Evolutionary conservation across 2,329 filamentous ascomycete species (phyloP).

Genomic region (Trichoderma koningiopsis): DNA sequence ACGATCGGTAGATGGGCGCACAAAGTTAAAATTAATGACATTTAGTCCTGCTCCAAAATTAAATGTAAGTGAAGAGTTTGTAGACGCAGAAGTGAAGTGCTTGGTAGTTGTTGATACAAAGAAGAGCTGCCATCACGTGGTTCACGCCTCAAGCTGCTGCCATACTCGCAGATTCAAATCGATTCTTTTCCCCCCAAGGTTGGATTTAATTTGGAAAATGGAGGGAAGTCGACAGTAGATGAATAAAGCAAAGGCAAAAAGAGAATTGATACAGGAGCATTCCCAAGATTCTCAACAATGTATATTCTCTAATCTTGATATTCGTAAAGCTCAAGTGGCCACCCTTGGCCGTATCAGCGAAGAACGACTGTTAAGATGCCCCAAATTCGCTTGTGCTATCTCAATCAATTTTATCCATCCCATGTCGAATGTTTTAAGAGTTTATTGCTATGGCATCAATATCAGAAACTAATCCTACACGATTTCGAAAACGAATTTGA

Average conservation of each 20-base stretch:
- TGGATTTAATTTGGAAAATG: neutral
- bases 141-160: neutral
- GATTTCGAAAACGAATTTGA: conserved; percentile 8
- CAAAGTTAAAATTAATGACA: neutral
- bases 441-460: conserved; percentile 17
- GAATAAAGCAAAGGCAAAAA: neutral
- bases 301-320: neutral
- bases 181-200: neutral
- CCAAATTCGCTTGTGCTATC: neutral
- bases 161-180: neutral
- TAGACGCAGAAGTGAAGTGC: neutral
- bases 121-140: conserved; percentile 15
- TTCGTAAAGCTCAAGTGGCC: neutral
- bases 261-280: neutral
- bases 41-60: neutral
- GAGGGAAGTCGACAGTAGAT: neutral
- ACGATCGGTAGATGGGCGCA: neutral
- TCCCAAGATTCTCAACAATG: neutral
- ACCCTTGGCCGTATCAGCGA: neutral
- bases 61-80: neutral
- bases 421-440: neutral
- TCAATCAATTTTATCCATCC: neutral
- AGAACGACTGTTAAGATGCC: neutral
- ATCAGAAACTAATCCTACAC: conserved; percentile 22
- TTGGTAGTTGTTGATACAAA: neutral